A percentile compares a stretch with the other conserved stretches of the same genome.
phyloP scores from a whole-genome alignment of 331 rosid genomes.

The Telfairia occidentalis region DNA sequence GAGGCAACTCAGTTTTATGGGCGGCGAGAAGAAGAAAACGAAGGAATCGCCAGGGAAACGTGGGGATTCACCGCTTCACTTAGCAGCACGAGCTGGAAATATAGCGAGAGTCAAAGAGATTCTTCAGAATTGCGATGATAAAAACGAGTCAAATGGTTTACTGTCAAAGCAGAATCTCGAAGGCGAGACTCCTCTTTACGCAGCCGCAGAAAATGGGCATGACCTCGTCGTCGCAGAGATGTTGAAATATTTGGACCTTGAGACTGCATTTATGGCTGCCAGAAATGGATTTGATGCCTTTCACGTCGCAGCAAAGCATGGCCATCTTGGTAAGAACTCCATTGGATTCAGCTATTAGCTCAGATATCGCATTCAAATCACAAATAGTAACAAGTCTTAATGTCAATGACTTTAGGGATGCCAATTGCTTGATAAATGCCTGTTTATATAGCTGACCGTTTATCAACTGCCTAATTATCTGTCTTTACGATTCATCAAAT shows the following conservation, averaged over 20 bases:
- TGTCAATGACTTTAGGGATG: neutral
- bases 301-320: constrained; percentile 83
- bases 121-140: constrained; percentile 32
- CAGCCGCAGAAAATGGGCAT: constrained; percentile 75
- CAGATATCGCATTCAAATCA: neutral
- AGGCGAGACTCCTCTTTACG: constrained; percentile 90
- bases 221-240: constrained; percentile 56
- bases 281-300: constrained; percentile 82
- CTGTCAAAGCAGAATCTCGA: constrained; percentile 71
- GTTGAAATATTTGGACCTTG: constrained; percentile 66
- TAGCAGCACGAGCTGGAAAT: constrained; percentile 74
- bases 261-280: constrained; percentile 64
- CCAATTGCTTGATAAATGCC: neutral
- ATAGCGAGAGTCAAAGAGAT: constrained; percentile 43
- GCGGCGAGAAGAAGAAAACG: constrained; percentile 59
- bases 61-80: constrained; percentile 73
- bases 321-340: constrained; percentile 69
- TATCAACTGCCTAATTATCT: neutral
- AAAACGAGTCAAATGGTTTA: constrained; percentile 32
- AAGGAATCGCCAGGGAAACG: constrained; percentile 93
- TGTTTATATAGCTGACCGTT: neutral
- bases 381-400: neutral
- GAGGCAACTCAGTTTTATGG: constrained; percentile 83
- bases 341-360: neutral
- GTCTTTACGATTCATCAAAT: neutral